Conservation (phyloP, 441 rosid species). For the Dalechampia spathulata region DNA sequence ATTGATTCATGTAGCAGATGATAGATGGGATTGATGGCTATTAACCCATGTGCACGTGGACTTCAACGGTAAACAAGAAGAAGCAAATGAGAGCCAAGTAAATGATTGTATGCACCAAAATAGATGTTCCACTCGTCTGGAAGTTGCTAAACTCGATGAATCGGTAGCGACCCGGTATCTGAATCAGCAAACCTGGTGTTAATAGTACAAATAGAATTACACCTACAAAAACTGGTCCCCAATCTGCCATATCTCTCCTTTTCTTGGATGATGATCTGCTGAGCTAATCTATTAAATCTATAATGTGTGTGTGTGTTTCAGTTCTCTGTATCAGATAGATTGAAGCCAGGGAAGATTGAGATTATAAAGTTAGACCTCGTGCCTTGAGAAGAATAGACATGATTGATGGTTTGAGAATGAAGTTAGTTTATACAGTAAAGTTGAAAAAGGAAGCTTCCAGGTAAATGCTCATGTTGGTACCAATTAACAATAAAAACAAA, state of each 20-base stretch:
- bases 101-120: slow-evolving; percentile 66
- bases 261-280: not conserved
- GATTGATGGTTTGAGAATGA: too few relatives aligned
- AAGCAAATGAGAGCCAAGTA: slow-evolving; percentile 75
- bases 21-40: slow-evolving; percentile 13
- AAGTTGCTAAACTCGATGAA: slow-evolving; percentile 77
- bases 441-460: too few relatives aligned
- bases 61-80: slow-evolving; percentile 66
- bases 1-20: not conserved
- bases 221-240: slow-evolving; percentile 75
- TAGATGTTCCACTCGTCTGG: slow-evolving; percentile 81
- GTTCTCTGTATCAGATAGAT: not conserved
- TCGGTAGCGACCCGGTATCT: slow-evolving; percentile 55
- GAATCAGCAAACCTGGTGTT: slow-evolving; percentile 80
- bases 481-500: too few relatives aligned
- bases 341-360: not conserved
- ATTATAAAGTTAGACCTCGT: slow-evolving; percentile 10
- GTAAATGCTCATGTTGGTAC: too few relatives aligned
- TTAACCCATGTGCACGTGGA: slow-evolving; percentile 58
- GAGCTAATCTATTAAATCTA: too few relatives aligned
- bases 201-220: slow-evolving; percentile 62
- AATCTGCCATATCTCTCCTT: slow-evolving; percentile 39
- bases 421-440: too few relatives aligned
- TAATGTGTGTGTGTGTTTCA: not conserved
- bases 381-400: too few relatives aligned